These are phyloP conservation scores for Podaxis sp. DNA, from an alignment of 768 basidiomycete genomes.

Conservation along the genomic window DNA sequence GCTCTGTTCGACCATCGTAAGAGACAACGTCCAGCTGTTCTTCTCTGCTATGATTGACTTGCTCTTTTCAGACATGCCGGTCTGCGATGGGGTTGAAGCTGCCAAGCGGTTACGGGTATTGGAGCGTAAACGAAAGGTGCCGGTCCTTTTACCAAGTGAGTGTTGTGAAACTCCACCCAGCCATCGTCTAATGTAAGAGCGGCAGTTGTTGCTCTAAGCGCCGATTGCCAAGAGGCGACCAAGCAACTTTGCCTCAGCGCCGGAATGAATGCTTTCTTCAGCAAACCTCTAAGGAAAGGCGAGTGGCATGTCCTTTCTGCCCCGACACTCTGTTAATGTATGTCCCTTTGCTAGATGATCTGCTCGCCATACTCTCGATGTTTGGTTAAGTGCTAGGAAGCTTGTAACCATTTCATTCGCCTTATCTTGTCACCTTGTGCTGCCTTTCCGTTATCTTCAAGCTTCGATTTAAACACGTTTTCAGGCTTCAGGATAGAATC, in stretches of 20 bases:
- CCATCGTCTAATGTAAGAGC: slow-evolving; percentile 2
- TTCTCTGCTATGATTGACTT: neutral
- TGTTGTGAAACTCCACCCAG: neutral
- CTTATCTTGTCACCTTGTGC: neutral
- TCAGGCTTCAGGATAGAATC: neutral
- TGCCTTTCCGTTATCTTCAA: neutral
- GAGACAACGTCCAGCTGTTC: slow-evolving; percentile 20
- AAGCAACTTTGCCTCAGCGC: slow-evolving; percentile 75
- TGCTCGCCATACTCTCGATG: slow-evolving; percentile 53
- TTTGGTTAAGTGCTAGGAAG: slow-evolving; percentile 38
- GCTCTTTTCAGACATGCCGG: slow-evolving; percentile 62
- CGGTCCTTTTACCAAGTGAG: slow-evolving; percentile 56
- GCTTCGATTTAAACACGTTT: slow-evolving; percentile 2
- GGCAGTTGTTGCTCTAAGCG: slow-evolving; percentile 69
- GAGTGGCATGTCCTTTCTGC: slow-evolving; percentile 13
- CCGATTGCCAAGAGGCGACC: slow-evolving; percentile 76
- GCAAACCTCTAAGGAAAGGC: slow-evolving; percentile 70
- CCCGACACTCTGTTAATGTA: neutral
- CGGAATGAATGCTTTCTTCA: slow-evolving; percentile 77
- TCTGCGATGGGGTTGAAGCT: slow-evolving; percentile 77
- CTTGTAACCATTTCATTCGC: neutral
- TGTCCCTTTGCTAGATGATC: slow-evolving; percentile 40
- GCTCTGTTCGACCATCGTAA: slow-evolving; percentile 77
- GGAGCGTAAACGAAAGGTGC: slow-evolving; percentile 56
- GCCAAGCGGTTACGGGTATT: slow-evolving; percentile 60